Evolutionary conservation across 306 rosid genomes (phyloP).

Genomic region (Cicer yamashitae): DNA sequence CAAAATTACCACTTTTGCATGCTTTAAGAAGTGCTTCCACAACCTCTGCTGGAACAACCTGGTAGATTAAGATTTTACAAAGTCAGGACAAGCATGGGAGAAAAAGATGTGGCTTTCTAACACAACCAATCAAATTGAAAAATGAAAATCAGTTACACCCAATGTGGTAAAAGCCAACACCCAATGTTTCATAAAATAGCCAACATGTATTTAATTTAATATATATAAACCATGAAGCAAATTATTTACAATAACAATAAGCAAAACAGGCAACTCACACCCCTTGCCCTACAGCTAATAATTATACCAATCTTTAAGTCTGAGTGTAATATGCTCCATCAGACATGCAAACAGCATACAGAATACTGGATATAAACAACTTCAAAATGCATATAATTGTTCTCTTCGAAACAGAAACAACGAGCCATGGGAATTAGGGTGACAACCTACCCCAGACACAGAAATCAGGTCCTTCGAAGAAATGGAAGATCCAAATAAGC

Average conservation of each 20-base stretch:
- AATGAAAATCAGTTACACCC: slow-evolving; percentile 20
- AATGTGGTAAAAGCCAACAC: slow-evolving; percentile 39
- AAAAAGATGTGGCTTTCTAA: background rate
- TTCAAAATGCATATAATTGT: background rate
- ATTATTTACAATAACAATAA: background rate
- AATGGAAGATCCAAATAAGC: slow-evolving; percentile 88
- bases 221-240: background rate
- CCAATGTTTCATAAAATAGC: slow-evolving; percentile 28
- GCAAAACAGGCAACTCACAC: slow-evolving; percentile 18
- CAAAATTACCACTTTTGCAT: slow-evolving; percentile 87
- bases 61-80: slow-evolving; percentile 42
- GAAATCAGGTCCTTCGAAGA: slow-evolving; percentile 76
- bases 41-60: slow-evolving; percentile 74
- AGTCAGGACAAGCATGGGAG: slow-evolving; percentile 28
- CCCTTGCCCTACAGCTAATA: slow-evolving; percentile 30
- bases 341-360: slow-evolving; percentile 16
- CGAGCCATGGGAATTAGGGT: slow-evolving; percentile 12
- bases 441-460: slow-evolving; percentile 85
- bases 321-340: background rate
- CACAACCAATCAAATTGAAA: slow-evolving; percentile 16
- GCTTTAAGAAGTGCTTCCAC: slow-evolving; percentile 66
- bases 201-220: background rate
- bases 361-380: slow-evolving; percentile 15
- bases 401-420: slow-evolving; percentile 29
- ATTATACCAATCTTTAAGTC: slow-evolving; percentile 15